Evolutionary conservation across 139 green algal species (phyloP).

Genomic region (Coelastrella sp.): DNA sequence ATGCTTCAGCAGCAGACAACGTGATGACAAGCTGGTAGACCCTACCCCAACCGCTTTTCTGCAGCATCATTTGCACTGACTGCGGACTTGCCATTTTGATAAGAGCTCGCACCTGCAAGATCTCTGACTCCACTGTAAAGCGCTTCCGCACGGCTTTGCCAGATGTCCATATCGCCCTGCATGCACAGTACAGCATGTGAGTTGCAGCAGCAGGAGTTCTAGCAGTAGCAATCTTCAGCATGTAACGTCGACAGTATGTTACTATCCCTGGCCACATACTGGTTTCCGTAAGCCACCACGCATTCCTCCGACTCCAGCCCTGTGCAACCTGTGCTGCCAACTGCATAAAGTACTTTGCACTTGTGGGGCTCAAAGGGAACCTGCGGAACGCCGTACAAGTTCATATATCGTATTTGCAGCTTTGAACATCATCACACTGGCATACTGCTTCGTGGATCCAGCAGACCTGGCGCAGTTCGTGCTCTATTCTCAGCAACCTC

Average conservation of each 20-base stretch:
- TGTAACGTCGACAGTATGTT: too few relatives aligned
- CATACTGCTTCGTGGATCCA: neutral
- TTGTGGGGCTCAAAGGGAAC: constrained; percentile 6
- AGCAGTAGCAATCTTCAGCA: too few relatives aligned
- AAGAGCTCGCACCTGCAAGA: constrained; percentile 45
- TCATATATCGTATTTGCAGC: neutral
- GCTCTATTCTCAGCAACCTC: neutral
- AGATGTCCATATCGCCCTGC: constrained; percentile 61
- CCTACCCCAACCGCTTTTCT: too few relatives aligned
- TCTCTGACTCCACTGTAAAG: constrained; percentile 53
- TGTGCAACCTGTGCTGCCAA: neutral
- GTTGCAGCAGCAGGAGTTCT: neutral
- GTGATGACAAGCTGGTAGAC: neutral
- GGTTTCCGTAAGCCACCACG: constrained; percentile 28
- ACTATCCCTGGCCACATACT: neutral
- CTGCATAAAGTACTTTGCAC: constrained; percentile 27
- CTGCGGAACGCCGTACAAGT: constrained; percentile 9
- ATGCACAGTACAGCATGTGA: neutral
- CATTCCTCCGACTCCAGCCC: constrained; percentile 17
- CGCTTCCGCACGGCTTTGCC: constrained; percentile 53
- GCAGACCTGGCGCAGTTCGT: neutral
- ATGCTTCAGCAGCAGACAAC: neutral
- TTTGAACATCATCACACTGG: neutral
- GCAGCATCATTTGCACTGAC: neutral
- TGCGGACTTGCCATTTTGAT: neutral